phyloP scores from a whole-genome alignment of 257 asterid genomes.

The Plantago elongata region DNA sequence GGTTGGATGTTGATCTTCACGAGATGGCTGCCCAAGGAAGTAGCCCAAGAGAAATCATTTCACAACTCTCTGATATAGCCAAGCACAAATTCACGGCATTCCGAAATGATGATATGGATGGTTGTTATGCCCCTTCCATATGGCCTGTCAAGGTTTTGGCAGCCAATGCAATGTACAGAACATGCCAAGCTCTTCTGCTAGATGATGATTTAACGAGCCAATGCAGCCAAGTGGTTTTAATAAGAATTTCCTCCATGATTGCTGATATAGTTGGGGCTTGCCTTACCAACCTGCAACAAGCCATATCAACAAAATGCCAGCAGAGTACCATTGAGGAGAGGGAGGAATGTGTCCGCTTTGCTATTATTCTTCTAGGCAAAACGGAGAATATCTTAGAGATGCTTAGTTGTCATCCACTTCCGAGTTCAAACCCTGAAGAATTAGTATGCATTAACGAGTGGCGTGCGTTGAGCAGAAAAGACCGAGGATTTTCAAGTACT shows the following conservation, averaged over 20 bases:
- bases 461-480: constrained; percentile 40
- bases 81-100: constrained; percentile 42
- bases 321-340: constrained; percentile 47
- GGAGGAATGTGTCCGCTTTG: constrained; percentile 42
- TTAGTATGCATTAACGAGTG: constrained; percentile 49
- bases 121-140: constrained; percentile 39
- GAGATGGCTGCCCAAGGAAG: constrained; percentile 30
- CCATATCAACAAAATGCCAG: constrained; percentile 52
- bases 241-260: constrained; percentile 41
- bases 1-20: constrained; percentile 65
- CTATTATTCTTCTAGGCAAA: constrained; percentile 58
- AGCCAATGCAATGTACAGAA: constrained; percentile 74
- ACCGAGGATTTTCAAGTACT: constrained; percentile 20
- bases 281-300: constrained; percentile 55
- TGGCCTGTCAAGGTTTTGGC: constrained; percentile 68
- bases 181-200: constrained; percentile 58
- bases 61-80: constrained; percentile 49
- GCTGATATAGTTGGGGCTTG: constrained; percentile 63
- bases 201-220: constrained; percentile 21
- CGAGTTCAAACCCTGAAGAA: constrained; percentile 37
- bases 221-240: constrained; percentile 35
- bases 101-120: constrained; percentile 23
- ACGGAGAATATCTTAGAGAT: constrained; percentile 53
- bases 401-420: constrained; percentile 41
- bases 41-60: constrained; percentile 36